phyloP scores from a whole-genome alignment of 768 basidiomycete species.

The Pleurotus pulmonarius region DNA sequence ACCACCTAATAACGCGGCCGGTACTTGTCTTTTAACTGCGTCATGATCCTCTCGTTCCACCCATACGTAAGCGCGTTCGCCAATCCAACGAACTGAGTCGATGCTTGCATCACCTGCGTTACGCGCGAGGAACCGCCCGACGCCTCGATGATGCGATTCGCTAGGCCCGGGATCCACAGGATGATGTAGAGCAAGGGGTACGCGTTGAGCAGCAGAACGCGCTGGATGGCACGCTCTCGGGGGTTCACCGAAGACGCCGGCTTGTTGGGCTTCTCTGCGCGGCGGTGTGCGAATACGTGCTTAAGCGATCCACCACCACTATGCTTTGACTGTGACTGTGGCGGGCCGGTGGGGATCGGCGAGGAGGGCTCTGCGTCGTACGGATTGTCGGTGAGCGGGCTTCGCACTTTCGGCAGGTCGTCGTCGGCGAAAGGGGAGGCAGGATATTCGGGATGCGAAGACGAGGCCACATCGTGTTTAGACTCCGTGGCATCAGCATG shows the following conservation, averaged over 20 bases:
- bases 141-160: constrained; percentile 13
- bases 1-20: too few species aligned
- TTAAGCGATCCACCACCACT: not conserved
- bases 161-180: constrained; percentile 13
- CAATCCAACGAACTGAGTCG: constrained; percentile 12
- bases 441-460: not conserved
- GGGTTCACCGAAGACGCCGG: not conserved
- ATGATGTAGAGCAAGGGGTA: constrained; percentile 15
- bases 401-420: not conserved
- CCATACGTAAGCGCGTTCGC: constrained; percentile 13
- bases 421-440: not conserved
- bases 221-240: constrained; percentile 3
- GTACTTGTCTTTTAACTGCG: constrained; percentile 6
- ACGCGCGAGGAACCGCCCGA: constrained; percentile 8
- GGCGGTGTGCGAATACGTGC: constrained; percentile 1
- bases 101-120: constrained; percentile 10
- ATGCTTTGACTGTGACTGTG: not conserved
- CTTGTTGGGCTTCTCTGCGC: not conserved
- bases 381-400: not conserved
- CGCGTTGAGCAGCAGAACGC: constrained; percentile 12
- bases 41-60: constrained; percentile 12
- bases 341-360: not conserved
- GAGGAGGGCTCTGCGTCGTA: not conserved
- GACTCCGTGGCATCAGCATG: not conserved
- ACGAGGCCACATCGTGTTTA: not conserved